Evolutionary conservation across 2,329 filamentous ascomycete species (phyloP).

Genomic region (Verticillium longisporum): DNA sequence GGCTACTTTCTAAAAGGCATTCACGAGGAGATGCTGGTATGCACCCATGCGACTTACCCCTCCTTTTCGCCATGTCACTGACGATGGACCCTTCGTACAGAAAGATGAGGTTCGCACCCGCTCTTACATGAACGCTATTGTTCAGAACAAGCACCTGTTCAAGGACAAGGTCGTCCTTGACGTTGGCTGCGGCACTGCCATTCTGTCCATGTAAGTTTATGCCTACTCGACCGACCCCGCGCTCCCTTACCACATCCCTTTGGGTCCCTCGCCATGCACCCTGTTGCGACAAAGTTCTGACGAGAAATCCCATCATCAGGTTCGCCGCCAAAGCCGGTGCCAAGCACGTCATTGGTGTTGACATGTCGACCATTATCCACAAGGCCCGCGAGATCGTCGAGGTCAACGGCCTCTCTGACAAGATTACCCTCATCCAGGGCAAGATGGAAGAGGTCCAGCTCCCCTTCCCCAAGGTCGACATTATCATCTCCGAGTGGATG

Average conservation of each 20-base stretch:
- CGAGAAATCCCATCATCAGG: conserved; percentile 42
- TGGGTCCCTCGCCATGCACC: neutral
- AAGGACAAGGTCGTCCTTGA: conserved; percentile 83
- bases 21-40: conserved; percentile 95
- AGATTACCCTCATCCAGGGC: conserved; percentile 95
- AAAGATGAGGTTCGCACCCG: conserved; percentile 97
- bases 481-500: conserved; percentile 99
- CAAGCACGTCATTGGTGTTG: conserved; percentile 97
- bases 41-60: conserved; percentile 4
- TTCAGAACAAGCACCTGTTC: conserved; percentile 93
- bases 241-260: neutral
- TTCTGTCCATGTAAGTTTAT: conserved; percentile 84
- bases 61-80: neutral
- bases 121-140: conserved; percentile 95
- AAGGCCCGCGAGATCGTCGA: conserved; percentile 95
- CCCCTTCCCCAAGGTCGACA: conserved; percentile 93
- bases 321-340: conserved; percentile 94
- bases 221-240: conserved; percentile 6
- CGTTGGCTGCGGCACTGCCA: conserved; percentile 94
- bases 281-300: neutral
- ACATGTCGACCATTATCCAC: conserved; percentile 99
- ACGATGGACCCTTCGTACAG: conserved; percentile 35
- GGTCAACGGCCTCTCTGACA: conserved; percentile 84
- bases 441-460: conserved; percentile 99
- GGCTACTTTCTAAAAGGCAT: conserved; percentile 53